Evolutionary conservation across 768 basidiomycete genomes (phyloP).

Genomic region (Plicaturopsis crispa): DNA sequence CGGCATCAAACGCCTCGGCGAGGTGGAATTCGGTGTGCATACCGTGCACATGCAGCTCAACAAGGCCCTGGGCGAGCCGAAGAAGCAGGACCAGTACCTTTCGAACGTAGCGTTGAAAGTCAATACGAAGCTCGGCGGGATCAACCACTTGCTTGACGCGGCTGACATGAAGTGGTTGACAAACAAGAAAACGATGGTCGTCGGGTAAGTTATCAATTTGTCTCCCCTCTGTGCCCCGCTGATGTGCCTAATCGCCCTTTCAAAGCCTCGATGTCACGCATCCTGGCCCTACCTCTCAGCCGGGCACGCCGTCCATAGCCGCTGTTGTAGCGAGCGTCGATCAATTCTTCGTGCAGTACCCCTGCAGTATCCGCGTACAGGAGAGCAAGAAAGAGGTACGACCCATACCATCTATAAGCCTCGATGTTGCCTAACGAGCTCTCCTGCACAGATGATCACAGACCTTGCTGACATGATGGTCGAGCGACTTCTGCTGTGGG

Average conservation of each 20-base stretch:
- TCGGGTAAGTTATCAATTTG: no score
- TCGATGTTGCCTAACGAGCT: background rate
- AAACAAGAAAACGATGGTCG: conserved; percentile 68
- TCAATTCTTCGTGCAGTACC: conserved; percentile 64
- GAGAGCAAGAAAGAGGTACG: conserved; percentile 23
- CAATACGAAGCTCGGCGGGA: conserved; percentile 77
- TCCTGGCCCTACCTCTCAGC: conserved; percentile 56
- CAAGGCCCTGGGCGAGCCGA: conserved; percentile 49
- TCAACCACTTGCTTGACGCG: conserved; percentile 65
- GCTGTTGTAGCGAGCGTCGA: conserved; percentile 79
- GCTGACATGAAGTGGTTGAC: conserved; percentile 56
- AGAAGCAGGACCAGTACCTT: conserved; percentile 71
- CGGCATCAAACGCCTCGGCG: conserved; percentile 72
- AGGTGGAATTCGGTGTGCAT: conserved; percentile 65
- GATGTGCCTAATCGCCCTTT: no score
- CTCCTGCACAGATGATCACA: conserved; percentile 55
- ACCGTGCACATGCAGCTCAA: conserved; percentile 65
- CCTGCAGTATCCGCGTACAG: conserved; percentile 67
- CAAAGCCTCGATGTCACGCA: conserved; percentile 87
- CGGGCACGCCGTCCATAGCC: conserved; percentile 76
- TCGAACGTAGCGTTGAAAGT: conserved; percentile 79
- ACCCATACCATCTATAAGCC: background rate
- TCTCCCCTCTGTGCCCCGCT: no score
- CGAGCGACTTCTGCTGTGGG: conserved; percentile 56
- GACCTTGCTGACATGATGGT: conserved; percentile 60